Percentiles rank a stretch among this genome's conserved stretches.
phyloP scores from a whole-genome alignment of 495 filamentous ascomycete genomes.

The Paragyromitra xinjiangensis region DNA sequence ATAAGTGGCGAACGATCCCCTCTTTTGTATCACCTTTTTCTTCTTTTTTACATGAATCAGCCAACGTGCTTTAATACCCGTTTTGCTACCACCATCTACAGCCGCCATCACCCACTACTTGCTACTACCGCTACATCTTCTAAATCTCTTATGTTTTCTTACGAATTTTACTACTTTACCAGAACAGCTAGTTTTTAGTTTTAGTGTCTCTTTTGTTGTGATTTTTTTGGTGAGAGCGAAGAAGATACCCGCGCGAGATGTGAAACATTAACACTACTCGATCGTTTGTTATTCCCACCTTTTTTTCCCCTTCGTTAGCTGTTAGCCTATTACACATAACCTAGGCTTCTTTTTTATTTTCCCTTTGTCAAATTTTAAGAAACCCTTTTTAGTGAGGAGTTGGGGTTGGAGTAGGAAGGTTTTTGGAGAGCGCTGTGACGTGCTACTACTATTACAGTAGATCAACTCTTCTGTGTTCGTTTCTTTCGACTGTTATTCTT shows the following conservation, averaged over 20 bases:
- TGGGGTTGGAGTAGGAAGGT: constrained; percentile 9
- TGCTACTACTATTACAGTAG: constrained; percentile 12
- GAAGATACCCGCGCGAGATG: constrained; percentile 37
- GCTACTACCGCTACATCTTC: neutral
- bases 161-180: constrained; percentile 44
- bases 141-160: constrained; percentile 47
- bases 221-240: constrained; percentile 36
- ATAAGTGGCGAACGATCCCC: constrained; percentile 22
- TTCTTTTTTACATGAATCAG: constrained; percentile 23
- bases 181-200: constrained; percentile 49
- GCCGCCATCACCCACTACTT: neutral
- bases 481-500: constrained; percentile 16
- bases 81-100: constrained; percentile 14
- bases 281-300: constrained; percentile 11
- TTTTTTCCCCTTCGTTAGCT: constrained; percentile 4
- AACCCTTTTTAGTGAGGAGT: constrained; percentile 32
- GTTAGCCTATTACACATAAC: neutral
- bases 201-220: constrained; percentile 42
- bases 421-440: constrained; percentile 10
- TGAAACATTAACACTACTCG: constrained; percentile 38
- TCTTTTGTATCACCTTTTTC: constrained; percentile 15
- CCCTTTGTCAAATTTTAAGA: constrained; percentile 14
- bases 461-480: constrained; percentile 6
- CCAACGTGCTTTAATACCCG: constrained; percentile 44
- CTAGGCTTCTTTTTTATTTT: constrained; percentile 5